Conservation (phyloP, 2,329 filamentous ascomycete genomes). For the Hymenoscyphus infarciens region DNA sequence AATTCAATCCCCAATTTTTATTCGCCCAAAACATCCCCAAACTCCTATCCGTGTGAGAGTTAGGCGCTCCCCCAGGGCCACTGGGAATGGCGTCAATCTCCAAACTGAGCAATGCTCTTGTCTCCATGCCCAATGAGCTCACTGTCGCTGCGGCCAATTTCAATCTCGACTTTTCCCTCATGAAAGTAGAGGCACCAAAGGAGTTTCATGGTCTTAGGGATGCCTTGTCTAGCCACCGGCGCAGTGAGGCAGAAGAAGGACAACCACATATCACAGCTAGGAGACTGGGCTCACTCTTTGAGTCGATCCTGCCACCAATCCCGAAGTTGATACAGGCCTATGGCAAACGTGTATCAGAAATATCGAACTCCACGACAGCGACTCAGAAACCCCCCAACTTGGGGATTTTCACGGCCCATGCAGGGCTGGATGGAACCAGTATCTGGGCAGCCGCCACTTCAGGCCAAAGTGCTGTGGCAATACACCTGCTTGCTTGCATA, state of each 20-base stretch:
- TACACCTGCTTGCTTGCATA: slow-evolving; percentile 37
- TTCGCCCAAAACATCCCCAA: too few species aligned
- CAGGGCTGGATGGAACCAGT: slow-evolving; percentile 27
- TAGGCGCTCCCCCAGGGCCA: too few species aligned
- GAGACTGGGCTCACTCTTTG: slow-evolving; percentile 40
- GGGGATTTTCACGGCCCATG: slow-evolving; percentile 15
- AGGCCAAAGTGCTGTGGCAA: slow-evolving; percentile 20
- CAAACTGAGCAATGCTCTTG: neutral
- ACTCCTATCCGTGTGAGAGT: too few species aligned
- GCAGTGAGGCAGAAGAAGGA: slow-evolving; percentile 39
- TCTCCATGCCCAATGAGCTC: slow-evolving; percentile 5
- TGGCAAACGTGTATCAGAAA: slow-evolving; percentile 8
- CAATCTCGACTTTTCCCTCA: slow-evolving; percentile 43
- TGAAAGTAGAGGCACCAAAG: slow-evolving; percentile 40
- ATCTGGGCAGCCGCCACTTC: slow-evolving; percentile 35
- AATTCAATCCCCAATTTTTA: too few species aligned
- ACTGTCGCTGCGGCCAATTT: slow-evolving; percentile 13
- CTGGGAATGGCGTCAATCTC: neutral
- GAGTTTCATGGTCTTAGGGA: slow-evolving; percentile 37
- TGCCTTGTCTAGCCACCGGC: slow-evolving; percentile 32
- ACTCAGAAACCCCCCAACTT: slow-evolving; percentile 3
- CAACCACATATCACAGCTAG: slow-evolving; percentile 37
- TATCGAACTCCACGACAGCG: slow-evolving; percentile 1
- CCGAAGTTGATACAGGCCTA: slow-evolving; percentile 20
- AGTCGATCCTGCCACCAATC: slow-evolving; percentile 32